These are phyloP conservation scores for Pleurotus tuber-regium DNA, from an alignment of 768 basidiomycete species.

Conservation along the genomic window DNA sequence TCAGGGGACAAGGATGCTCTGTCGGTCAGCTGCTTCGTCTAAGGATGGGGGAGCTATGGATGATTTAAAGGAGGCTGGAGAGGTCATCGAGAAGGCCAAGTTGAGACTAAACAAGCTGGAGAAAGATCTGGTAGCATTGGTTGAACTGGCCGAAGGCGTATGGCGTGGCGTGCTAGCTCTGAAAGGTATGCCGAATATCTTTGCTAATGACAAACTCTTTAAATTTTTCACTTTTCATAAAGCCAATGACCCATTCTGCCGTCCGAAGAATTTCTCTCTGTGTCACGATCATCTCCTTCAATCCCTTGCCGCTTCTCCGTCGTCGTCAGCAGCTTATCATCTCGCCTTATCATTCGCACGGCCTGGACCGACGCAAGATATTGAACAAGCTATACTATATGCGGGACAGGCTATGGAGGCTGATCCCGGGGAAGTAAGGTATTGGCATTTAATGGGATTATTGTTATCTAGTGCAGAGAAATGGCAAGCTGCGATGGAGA, in stretches of 20 bases:
- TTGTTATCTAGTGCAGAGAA: constrained; percentile 77
- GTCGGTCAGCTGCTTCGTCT: constrained; percentile 39
- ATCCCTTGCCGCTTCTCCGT: constrained; percentile 47
- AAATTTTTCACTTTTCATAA: neutral
- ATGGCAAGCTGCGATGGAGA: constrained; percentile 73
- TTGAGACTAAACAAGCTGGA: constrained; percentile 48
- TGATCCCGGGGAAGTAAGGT: constrained; percentile 59
- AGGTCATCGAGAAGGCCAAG: constrained; percentile 58
- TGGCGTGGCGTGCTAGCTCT: constrained; percentile 68
- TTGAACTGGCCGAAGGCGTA: constrained; percentile 71
- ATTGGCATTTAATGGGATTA: constrained; percentile 91
- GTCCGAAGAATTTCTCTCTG: constrained; percentile 49
- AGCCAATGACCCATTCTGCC: constrained; percentile 68
- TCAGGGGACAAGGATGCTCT: constrained; percentile 77
- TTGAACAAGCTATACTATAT: constrained; percentile 63
- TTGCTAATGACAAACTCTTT: neutral
- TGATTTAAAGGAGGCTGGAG: constrained; percentile 61
- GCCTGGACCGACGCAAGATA: constrained; percentile 59
- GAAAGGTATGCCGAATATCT: constrained; percentile 50
- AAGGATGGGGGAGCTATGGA: constrained; percentile 45
- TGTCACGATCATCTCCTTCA: constrained; percentile 50
- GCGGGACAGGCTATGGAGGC: constrained; percentile 75
- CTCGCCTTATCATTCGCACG: constrained; percentile 74
- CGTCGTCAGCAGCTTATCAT: constrained; percentile 68
- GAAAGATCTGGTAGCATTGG: constrained; percentile 52